Evolutionary conservation across 371 early-diverging fungal species (phyloP).

Genomic region (Saksenaea vasiformis): DNA sequence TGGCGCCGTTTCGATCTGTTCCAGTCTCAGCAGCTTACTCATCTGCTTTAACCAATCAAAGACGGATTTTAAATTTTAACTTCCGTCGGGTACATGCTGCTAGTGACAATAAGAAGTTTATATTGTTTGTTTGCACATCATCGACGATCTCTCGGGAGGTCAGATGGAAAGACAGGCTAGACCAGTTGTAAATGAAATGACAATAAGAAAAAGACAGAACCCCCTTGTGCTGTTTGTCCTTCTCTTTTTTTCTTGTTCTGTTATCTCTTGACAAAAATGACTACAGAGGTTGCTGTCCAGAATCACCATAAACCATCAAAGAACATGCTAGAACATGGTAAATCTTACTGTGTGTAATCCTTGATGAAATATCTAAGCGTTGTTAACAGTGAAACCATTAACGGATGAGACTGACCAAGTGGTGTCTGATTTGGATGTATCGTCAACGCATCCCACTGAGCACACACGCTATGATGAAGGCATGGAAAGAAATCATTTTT

Average conservation of each 20-base stretch:
- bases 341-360: not conserved
- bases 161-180: not conserved
- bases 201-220: not conserved
- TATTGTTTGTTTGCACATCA: not conserved
- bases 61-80: not conserved
- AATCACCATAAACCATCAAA: not conserved
- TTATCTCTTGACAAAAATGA: not conserved
- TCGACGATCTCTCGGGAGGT: not conserved
- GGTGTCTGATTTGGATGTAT: not conserved
- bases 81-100: too few relatives aligned
- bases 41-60: not conserved
- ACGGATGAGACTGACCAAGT: not conserved
- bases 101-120: not conserved
- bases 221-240: not conserved
- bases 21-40: not conserved
- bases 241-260: not conserved
- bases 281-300: not conserved
- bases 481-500: not conserved
- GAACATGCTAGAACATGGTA: not conserved
- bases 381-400: not conserved
- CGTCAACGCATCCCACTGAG: not conserved
- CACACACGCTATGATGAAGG: not conserved
- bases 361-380: not conserved
- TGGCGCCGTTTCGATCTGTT: not conserved
- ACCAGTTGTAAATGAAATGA: conserved; percentile 3